Evolutionary conservation across 371 early-diverging fungal species (phyloP), one percentile per base, ranked within the genome.

Genomic region (Actinomortierella wolfii): DNA sequence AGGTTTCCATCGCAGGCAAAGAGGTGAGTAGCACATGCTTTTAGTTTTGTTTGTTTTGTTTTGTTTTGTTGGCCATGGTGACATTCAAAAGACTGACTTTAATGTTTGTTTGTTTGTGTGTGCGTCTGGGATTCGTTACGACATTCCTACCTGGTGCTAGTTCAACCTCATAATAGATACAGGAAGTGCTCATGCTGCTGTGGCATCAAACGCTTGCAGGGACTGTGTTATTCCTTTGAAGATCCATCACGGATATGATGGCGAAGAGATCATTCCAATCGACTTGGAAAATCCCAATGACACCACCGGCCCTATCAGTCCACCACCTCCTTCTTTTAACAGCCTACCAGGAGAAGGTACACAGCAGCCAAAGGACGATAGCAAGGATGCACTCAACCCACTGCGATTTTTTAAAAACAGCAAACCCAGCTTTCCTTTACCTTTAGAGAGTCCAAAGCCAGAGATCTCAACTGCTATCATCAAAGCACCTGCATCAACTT

Each of bases 131-230:
- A n/a, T n/a, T n/a, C n/a, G n/a, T n/a, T n/a, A n/a, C n/a, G n/a
- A n/a, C n/a, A n/a, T n/a, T n/a, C n/a, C n/a, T n/a, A n/a, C n/a
- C n/a, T n/a, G n/a, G n/a, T n/a, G n/a, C n/a, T n/a, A 70, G 73
- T 71, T 57, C 39, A 73, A 73, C 41, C 67, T 73, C 2, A 66
- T 73, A 39, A 73, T 73, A 3, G 73, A 73, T 14, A 73, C 73
- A 1, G 73, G 67, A 17, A 73, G 73, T 50, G 61, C 73, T 0
- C 73, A 73, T 28, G 65, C 66, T 29, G 73, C 63, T 2, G 54
- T 73, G 8, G 73, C 63, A 2, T 66, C 73, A 18, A 57, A 44
- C 23, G 67, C 63, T 0, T 73, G 73, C 20, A 51, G 17, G 14
- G 59, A 73, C 34, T 71, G 73, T 28, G 44, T 50, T 17, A 59